phyloP scores from a whole-genome alignment of 2,329 filamentous ascomycete genomes.

The Cryphonectria japonica region DNA sequence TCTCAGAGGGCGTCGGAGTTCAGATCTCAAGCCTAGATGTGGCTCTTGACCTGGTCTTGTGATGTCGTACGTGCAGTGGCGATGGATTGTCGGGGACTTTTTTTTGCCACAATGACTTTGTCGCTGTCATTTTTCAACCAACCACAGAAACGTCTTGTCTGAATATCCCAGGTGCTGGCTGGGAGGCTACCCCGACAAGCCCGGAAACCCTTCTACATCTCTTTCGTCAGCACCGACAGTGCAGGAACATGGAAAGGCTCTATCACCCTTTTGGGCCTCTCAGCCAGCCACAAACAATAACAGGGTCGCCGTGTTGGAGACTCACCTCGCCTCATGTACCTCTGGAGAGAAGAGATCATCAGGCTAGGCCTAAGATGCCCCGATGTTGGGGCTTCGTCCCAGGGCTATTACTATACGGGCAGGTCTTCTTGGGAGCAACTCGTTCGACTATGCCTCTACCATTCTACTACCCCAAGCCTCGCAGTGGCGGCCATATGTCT shows the following conservation, averaged over 20 bases:
- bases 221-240: background rate
- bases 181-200: background rate
- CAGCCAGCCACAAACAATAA: conserved; percentile 15
- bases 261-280: background rate
- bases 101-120: background rate
- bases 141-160: background rate
- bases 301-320: background rate
- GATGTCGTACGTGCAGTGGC: conserved; percentile 1
- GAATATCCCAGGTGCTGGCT: background rate
- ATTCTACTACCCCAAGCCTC: background rate
- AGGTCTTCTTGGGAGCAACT: background rate
- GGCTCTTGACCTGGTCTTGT: background rate
- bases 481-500: background rate
- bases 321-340: background rate
- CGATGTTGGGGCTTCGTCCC: background rate
- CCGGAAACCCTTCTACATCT: background rate
- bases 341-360: background rate
- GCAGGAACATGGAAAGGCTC: conserved; percentile 1
- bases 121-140: background rate
- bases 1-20: background rate
- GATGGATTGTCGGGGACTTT: background rate
- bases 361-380: background rate
- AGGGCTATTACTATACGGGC: background rate
- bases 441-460: background rate
- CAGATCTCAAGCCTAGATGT: background rate